A percentile compares a stretch with the other conserved stretches of the same genome.
phyloP scores from a whole-genome alignment of 1,284 basidiomycete species.

The Marasmius tenuissimus region DNA sequence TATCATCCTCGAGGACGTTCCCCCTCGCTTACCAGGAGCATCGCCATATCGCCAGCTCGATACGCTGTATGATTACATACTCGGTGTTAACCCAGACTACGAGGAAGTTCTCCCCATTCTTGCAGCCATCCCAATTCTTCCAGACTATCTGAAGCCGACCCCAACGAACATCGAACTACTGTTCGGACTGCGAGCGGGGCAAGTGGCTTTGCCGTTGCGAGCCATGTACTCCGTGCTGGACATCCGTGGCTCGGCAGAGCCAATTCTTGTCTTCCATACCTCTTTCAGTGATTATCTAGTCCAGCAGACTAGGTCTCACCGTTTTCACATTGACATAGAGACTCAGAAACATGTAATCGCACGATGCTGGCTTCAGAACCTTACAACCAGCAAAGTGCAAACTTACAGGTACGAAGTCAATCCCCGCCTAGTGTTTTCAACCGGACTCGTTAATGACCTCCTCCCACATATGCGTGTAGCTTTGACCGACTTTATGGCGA shows the following conservation, averaged over 20 bases:
- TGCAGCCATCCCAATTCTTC: background rate
- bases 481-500: too few species aligned
- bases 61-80: constrained; percentile 9
- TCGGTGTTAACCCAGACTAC: background rate
- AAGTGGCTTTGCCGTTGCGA: background rate
- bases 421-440: too few species aligned
- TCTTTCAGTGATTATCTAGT: background rate
- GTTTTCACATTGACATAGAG: background rate
- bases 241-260: background rate
- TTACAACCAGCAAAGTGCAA: too few species aligned
- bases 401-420: too few species aligned
- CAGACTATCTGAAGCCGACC: background rate
- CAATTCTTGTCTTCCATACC: background rate
- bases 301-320: background rate
- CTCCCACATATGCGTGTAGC: too few species aligned
- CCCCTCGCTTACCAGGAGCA: background rate
- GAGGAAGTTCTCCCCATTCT: background rate
- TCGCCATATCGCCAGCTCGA: constrained; percentile 8
- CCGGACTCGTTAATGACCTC: too few species aligned
- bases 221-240: background rate
- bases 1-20: background rate
- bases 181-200: background rate
- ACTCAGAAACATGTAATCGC: too few species aligned
- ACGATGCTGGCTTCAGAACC: too few species aligned
- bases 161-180: background rate